Conservation (phyloP, 306 rosid genomes). For the Phaseolus lunatus region DNA sequence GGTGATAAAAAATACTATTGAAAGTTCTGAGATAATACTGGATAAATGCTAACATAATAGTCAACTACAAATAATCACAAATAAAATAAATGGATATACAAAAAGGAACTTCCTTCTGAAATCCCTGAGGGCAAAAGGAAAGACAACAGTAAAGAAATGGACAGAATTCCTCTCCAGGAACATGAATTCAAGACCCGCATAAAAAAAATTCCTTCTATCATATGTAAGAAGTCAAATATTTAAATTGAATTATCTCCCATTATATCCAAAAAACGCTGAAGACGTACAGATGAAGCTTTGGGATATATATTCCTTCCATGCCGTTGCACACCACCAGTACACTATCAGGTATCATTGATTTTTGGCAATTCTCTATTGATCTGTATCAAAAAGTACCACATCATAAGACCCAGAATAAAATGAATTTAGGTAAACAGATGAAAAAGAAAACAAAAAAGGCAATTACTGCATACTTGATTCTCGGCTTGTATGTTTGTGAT, state of each 20-base stretch:
- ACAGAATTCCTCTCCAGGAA: slow-evolving; percentile 35
- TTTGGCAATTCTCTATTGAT: slow-evolving; percentile 50
- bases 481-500: slow-evolving; percentile 52
- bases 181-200: slow-evolving; percentile 14
- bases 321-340: slow-evolving; percentile 90
- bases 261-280: slow-evolving; percentile 34
- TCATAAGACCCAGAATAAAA: slow-evolving; percentile 44
- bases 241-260: slow-evolving; percentile 18
- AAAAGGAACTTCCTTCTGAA: no score
- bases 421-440: slow-evolving; percentile 28
- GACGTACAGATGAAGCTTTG: slow-evolving; percentile 87
- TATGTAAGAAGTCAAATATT: slow-evolving; percentile 17
- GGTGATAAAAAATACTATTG: slow-evolving; percentile 34
- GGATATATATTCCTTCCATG: slow-evolving; percentile 87
- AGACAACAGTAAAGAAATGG: neutral
- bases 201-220: slow-evolving; percentile 1
- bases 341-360: slow-evolving; percentile 59
- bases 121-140: neutral
- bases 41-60: slow-evolving; percentile 2
- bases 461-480: slow-evolving; percentile 58
- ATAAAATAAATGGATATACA: slow-evolving; percentile 8
- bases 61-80: neutral
- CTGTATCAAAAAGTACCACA: slow-evolving; percentile 55
- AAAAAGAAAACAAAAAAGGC: slow-evolving; percentile 28
- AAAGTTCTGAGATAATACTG: slow-evolving; percentile 11